These are phyloP conservation scores for Myriosclerotinia curreyana DNA, from an alignment of 2,329 filamentous ascomycete genomes.

Conservation along the genomic window DNA sequence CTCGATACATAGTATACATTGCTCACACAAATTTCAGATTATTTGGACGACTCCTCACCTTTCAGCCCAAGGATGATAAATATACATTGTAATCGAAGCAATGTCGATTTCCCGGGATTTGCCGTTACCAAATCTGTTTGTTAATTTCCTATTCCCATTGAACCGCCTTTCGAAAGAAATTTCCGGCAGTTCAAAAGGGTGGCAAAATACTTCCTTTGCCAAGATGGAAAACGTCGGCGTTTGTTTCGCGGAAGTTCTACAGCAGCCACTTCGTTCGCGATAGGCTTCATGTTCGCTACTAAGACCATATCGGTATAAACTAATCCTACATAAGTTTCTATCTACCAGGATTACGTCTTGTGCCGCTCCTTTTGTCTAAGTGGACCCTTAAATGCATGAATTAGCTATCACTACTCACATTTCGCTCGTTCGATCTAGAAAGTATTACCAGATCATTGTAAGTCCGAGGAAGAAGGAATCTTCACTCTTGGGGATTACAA, in stretches of 20 bases:
- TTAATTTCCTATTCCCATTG: neutral
- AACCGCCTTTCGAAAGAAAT: neutral
- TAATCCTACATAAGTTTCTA: conserved; percentile 13
- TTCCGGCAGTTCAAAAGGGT: neutral
- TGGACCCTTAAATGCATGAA: conserved; percentile 11
- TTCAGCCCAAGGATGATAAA: neutral
- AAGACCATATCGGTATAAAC: conserved; percentile 14
- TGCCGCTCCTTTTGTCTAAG: conserved; percentile 20
- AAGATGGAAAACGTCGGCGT: neutral
- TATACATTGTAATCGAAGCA: neutral
- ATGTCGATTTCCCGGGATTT: neutral
- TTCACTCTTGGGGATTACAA: neutral
- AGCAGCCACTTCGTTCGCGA: conserved; percentile 19
- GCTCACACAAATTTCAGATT: neutral
- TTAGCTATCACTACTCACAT: conserved; percentile 1
- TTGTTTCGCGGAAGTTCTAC: conserved; percentile 10
- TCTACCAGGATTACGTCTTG: conserved; percentile 10
- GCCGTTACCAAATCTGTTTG: neutral
- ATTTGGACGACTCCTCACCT: neutral
- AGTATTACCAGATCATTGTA: neutral
- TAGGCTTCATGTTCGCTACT: conserved; percentile 16
- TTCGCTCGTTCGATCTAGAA: neutral
- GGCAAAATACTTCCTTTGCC: conserved; percentile 3
- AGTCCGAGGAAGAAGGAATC: neutral
- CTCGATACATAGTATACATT: neutral